Evolutionary conservation across 2,329 filamentous ascomycete species (phyloP), one percentile per base, ranked within the genome.

Genomic region (Tolypocladium ovalisporum): DNA sequence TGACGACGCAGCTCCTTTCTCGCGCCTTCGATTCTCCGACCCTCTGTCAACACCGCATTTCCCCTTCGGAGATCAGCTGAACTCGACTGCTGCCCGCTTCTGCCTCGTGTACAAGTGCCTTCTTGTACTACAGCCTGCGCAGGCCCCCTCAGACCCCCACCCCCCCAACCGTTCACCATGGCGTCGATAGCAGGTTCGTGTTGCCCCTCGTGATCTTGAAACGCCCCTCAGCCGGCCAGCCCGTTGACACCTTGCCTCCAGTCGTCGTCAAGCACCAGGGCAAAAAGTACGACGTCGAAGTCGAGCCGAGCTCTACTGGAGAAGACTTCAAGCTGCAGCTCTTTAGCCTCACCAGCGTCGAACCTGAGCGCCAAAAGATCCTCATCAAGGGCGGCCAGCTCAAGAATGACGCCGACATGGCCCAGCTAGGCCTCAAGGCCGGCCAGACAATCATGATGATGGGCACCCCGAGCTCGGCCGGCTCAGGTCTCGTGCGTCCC

Each of bases 281-380:
- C 76, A 97, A 94, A 73, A 93, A 92, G 71, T 88, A 97, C 77
- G 86, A 97, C 69, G 83, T 99, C 71, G 93, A 97, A 61, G 84
- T 99, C 67, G 93, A 97, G 70, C 81, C 89, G 49, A 79, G 83
- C 32, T 87, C 89, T 52, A 90, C 85, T 61, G 94, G 94, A 73
- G 91, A 97, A 73, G 89, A 89, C 58, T 90, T 99, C 79, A 99
- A 97, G 73, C 90, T 89, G 68, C 94, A 97, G 73, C 83, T 99
- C 58, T 99, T 88, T 77, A 97, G 92, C 61, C 79, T 99, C 57
- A 99, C 94, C 52, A 91, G 90, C 60, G 94, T 99, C 68, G 94
- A 97, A 71, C 94, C 94, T 62, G 90, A 96, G 61, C 88, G 93
- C 61, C 95, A 99, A 74, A 97, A 97, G 77, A 89, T 99, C 65